Evolutionary conservation across 2,329 filamentous ascomycete genomes (phyloP), one percentile per base, ranked within the genome.

Genomic region (Trichoderma sp.): DNA sequence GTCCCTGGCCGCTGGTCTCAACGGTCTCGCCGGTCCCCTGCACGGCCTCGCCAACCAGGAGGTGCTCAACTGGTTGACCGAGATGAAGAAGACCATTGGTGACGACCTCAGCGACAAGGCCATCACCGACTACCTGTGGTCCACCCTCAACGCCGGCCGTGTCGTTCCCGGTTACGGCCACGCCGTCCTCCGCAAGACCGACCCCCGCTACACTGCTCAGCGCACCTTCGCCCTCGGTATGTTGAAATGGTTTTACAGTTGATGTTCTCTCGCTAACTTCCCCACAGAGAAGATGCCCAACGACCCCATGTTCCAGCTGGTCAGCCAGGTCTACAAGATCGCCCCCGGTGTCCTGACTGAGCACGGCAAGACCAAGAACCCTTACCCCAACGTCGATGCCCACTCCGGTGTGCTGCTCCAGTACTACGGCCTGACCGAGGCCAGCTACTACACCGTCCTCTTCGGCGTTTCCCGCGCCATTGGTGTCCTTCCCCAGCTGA

Each of bases 351-450:
- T 99, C 75, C 86, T 99, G 79, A 99, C 95, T 72, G 93, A 99
- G 89, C 95, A 99, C 85, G 95, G 95, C 84, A 99, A 99, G 92
- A 98, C 94, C 86, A 98, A 98, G 91, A 97, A 98, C 91, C 94
- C 94, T 72, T 98, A 87, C 88, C 95, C 95, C 81, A 98, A 98
- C 85, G 93, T 98, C 76, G 94, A 98, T 77, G 93, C 94, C 76
- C 95, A 98, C 90, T 97, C 93, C 39, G 95, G 95, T 86, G 95
- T 99, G 72, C 92, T 99, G 71, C 92, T 99, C 74, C 95, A 99
- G 86, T 95, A 99, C 90, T 99, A 99, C 84, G 95, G 95, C 76
- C 86, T 99, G 79, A 98, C 91, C 70, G 94, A 99, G 87, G 91
- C 95, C 82, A 98, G 89, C 90, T 99, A 96, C 90, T 99, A 99